Conservation (phyloP, 2,329 filamentous ascomycete genomes). For the Lachnellula cervina region DNA sequence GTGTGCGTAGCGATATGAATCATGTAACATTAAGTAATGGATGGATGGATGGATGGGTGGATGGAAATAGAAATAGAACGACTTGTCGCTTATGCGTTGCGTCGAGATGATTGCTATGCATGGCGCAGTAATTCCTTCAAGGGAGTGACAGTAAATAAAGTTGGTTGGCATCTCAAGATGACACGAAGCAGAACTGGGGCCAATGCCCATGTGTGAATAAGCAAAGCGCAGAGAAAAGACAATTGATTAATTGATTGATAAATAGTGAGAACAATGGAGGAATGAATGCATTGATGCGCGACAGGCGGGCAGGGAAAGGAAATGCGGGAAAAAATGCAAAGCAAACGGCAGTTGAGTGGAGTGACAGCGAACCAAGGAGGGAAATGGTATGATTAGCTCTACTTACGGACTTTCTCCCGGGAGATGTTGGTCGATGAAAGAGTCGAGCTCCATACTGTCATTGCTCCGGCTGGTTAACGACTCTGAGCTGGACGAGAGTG, state of each 20-base stretch:
- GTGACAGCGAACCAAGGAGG: not conserved
- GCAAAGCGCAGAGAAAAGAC: not conserved
- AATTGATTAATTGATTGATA: not conserved
- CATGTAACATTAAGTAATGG: constrained; percentile 1
- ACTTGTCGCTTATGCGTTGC: constrained; percentile 20
- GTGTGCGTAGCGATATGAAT: constrained; percentile 5
- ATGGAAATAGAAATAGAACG: constrained; percentile 13
- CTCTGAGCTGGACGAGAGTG: constrained; percentile 18
- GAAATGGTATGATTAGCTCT: not conserved
- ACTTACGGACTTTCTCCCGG: constrained; percentile 21
- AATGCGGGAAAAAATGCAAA: not conserved
- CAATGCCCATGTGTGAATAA: not conserved
- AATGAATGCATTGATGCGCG: not conserved
- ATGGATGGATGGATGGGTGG: constrained; percentile 1
- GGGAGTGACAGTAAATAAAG: constrained; percentile 5
- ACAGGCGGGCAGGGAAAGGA: not conserved
- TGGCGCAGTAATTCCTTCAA: constrained; percentile 11
- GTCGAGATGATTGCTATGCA: constrained; percentile 14
- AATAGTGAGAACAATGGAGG: not conserved
- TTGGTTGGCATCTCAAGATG: constrained; percentile 4
- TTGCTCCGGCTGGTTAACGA: constrained; percentile 26
- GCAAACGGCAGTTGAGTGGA: not conserved
- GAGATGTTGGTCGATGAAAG: constrained; percentile 18
- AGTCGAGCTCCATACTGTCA: constrained; percentile 25
- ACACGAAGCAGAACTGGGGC: constrained; percentile 2